Evolutionary conservation across 2,329 filamentous ascomycete species (phyloP), one percentile per base, ranked within the genome.

Genomic region (Orbilia brochopaga): DNA sequence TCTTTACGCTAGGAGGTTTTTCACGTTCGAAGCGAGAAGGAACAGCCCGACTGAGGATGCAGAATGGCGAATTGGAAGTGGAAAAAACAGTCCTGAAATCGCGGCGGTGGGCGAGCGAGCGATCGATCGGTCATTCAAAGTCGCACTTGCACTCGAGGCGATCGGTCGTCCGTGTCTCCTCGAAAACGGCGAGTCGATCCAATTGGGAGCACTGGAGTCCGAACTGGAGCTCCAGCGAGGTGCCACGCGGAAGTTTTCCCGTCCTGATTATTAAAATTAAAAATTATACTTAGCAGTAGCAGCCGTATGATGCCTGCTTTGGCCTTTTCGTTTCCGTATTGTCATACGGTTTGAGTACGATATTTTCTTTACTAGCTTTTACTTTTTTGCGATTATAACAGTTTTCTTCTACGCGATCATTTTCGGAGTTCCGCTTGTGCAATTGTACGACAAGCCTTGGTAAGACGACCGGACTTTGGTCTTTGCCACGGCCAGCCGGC

Each of bases 21-120:
- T 32, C 27, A 32, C 27, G 27, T 32, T 32, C 27, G 8, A 32
- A 32, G 27, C 27, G 27, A 32, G 27, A 32, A 32, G 8, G 27
- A 32, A 32, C 27, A 4, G 27, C 27, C 27, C 27, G 27, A 8
- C 27, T 3, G n/a, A 8, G 4, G 27, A 32, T 32, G 27, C 27
- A 32, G 27, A 32, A 32, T 32, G 27, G 27, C 27, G 27, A 32
- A 32, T 32, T 32, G 44, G 44, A 48, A 11, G 44, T 19, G 44
- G 44, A 21, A 48, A 48, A 23, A 48, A 48, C 44, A 48, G 11
- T 48, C 44, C 44, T 48, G 44, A 48, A 48, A 48, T 48, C 21
- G 44, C 44, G 44, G 44, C 44, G 44, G 44, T 48, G 44, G 44
- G 44, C 19, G 19, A 8, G 3, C 27, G n/a, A n/a, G 27, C 27